A percentile compares a stretch with the other conserved stretches of the same genome.
Conservation (phyloP, 106 monocot genomes). For the Apostasia shenzhenica region DNA sequence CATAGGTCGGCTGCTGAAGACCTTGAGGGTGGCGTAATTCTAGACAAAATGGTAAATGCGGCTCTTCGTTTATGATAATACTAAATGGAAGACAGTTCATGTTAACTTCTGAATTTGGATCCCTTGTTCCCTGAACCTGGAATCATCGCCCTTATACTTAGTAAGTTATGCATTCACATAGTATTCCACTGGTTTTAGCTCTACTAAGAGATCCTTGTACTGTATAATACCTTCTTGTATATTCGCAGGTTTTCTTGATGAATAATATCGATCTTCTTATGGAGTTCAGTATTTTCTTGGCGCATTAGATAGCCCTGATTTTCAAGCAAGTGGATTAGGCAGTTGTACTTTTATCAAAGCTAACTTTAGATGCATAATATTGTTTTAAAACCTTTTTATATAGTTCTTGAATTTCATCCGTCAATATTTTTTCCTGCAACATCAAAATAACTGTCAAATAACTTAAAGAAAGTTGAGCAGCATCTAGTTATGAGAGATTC, state of each 20-base stretch:
- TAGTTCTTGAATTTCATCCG: constrained; percentile 31
- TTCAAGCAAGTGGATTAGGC: background rate
- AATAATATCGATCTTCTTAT: constrained; percentile 9
- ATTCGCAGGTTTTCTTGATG: constrained; percentile 20
- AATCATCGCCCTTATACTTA: background rate
- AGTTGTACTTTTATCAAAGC: background rate
- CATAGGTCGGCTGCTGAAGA: background rate
- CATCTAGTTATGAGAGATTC: no score
- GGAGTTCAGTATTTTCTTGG: constrained; percentile 21
- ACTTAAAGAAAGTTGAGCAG: background rate
- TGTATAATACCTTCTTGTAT: constrained; percentile 11
- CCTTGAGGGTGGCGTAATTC: constrained; percentile 17
- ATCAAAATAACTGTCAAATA: background rate
- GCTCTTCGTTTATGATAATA: constrained; percentile 16
- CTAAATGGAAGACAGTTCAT: background rate
- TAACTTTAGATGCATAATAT: background rate
- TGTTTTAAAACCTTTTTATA: constrained; percentile 19
- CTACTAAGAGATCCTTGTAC: background rate
- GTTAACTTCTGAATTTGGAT: constrained; percentile 5
- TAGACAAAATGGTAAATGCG: constrained; percentile 13
- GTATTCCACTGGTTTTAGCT: background rate
- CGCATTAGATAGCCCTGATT: constrained; percentile 17
- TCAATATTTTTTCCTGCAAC: constrained; percentile 22
- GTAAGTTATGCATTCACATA: background rate
- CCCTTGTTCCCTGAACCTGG: constrained; percentile 17